These are phyloP conservation scores for Elsinoe fawcettii DNA, from an alignment of 2,329 filamentous ascomycete genomes.

Conservation along the genomic window DNA sequence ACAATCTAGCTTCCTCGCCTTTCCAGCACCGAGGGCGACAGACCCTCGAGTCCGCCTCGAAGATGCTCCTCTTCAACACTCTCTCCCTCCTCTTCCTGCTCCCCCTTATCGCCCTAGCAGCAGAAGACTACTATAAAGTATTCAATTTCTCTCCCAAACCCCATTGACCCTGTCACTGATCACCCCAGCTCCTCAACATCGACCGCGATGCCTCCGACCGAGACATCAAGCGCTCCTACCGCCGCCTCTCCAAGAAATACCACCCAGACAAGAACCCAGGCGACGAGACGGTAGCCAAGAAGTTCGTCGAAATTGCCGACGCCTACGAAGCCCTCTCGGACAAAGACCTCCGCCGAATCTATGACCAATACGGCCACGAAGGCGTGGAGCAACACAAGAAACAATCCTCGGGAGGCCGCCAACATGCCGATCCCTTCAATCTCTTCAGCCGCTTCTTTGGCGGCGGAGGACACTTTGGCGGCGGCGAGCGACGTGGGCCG, in stretches of 20 bases:
- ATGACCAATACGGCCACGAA: constrained; percentile 90
- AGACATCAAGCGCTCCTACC: constrained; percentile 90
- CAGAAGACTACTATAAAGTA: constrained; percentile 74
- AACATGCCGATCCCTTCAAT: constrained; percentile 81
- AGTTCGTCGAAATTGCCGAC: constrained; percentile 89
- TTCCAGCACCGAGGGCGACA: neutral
- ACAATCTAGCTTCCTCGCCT: neutral
- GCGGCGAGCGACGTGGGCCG: constrained; percentile 69
- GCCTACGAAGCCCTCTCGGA: constrained; percentile 90
- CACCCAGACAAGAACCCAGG: constrained; percentile 98
- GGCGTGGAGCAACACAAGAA: constrained; percentile 76
- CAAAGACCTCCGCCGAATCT: constrained; percentile 71
- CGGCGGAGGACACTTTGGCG: constrained; percentile 74
- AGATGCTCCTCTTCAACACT: constrained; percentile 39
- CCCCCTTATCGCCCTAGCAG: constrained; percentile 37
- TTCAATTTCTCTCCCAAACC: neutral
- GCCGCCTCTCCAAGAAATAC: constrained; percentile 85
- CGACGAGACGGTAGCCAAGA: constrained; percentile 71
- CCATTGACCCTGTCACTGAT: constrained; percentile 8
- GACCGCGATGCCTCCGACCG: constrained; percentile 71
- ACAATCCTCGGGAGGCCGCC: constrained; percentile 39
- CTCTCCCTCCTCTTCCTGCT: constrained; percentile 38
- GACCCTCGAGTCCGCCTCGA: neutral
- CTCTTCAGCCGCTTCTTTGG: constrained; percentile 96
- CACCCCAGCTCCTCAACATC: constrained; percentile 64